These are phyloP conservation scores for Parmelia sp. DNA, from an alignment of 495 filamentous ascomycete species.

Conservation along the genomic window DNA sequence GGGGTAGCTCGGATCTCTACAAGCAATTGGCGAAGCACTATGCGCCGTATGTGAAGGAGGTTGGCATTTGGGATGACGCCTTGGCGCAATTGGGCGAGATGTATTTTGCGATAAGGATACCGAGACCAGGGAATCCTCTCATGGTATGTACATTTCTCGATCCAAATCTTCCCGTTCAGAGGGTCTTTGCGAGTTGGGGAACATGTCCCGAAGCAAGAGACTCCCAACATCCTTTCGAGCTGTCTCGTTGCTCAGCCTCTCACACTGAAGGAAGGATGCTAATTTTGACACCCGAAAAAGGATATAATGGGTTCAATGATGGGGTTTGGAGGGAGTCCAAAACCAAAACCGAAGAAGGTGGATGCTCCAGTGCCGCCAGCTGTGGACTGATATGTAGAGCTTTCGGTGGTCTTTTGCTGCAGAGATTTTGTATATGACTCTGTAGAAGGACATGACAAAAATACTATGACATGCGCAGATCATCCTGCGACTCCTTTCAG, in stretches of 20 bases:
- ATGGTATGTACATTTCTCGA: slow-evolving; percentile 35
- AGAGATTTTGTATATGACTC: slow-evolving; percentile 7
- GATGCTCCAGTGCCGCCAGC: slow-evolving; percentile 43
- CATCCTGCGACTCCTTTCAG: neutral
- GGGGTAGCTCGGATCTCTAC: slow-evolving; percentile 74
- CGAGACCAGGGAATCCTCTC: slow-evolving; percentile 77
- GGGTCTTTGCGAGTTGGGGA: neutral
- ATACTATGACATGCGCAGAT: neutral
- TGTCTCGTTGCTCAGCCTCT: neutral
- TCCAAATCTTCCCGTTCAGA: too few relatives aligned
- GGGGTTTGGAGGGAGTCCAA: slow-evolving; percentile 56
- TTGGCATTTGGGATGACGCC: slow-evolving; percentile 72
- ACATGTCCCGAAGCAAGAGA: neutral
- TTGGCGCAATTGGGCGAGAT: slow-evolving; percentile 86
- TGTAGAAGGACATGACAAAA: neutral
- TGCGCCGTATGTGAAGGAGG: slow-evolving; percentile 64
- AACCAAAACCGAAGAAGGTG: slow-evolving; percentile 40
- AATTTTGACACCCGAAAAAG: neutral
- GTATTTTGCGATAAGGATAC: slow-evolving; percentile 94
- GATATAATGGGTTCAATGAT: slow-evolving; percentile 98
- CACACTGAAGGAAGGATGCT: neutral
- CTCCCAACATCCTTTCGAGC: neutral
- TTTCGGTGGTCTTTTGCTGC: neutral
- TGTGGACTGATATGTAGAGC: slow-evolving; percentile 41
- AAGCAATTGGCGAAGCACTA: slow-evolving; percentile 78